Conservation (phyloP, 2,329 filamentous ascomycete genomes). For the Fusarium bulbicola region DNA sequence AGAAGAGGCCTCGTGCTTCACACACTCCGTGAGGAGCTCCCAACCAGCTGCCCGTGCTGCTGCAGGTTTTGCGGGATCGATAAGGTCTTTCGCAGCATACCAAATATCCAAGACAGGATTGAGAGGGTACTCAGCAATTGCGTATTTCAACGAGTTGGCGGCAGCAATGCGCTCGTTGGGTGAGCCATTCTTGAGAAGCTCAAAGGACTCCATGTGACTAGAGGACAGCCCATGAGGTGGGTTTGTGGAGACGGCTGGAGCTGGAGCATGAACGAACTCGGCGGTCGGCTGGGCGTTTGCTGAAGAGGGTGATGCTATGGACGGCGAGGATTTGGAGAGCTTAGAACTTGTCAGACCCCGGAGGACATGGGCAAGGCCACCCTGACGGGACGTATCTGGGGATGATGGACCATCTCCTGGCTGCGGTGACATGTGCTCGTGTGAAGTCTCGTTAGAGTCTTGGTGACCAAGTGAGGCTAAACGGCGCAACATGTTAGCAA, state of each 20-base stretch:
- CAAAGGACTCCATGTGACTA: slow-evolving; percentile 63
- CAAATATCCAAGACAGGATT: slow-evolving; percentile 70
- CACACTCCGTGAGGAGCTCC: slow-evolving; percentile 72
- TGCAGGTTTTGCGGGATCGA: slow-evolving; percentile 64
- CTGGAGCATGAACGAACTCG: slow-evolving; percentile 56
- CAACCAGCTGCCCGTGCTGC: slow-evolving; percentile 68
- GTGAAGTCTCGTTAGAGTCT: slow-evolving; percentile 39
- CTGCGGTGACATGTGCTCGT: slow-evolving; percentile 68
- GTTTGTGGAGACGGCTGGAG: slow-evolving; percentile 49
- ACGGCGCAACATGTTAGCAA: slow-evolving; percentile 44
- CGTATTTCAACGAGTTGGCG: slow-evolving; percentile 64
- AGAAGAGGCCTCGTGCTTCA: slow-evolving; percentile 69
- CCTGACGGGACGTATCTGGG: slow-evolving; percentile 63
- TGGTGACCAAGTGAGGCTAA: slow-evolving; percentile 41
- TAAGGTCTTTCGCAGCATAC: slow-evolving; percentile 72
- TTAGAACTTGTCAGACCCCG: slow-evolving; percentile 68
- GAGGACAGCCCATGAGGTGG: slow-evolving; percentile 56
- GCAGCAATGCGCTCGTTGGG: slow-evolving; percentile 65
- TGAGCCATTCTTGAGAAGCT: slow-evolving; percentile 62
- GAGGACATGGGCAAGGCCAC: slow-evolving; percentile 70
- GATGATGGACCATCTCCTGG: slow-evolving; percentile 65
- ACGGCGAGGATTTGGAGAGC: slow-evolving; percentile 60
- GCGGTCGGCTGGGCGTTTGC: slow-evolving; percentile 52
- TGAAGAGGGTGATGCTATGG: slow-evolving; percentile 53
- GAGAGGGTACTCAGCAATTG: slow-evolving; percentile 67